phyloP scores from a whole-genome alignment of 805 yeast genomes.

The Wickerhamiella nectarea region DNA sequence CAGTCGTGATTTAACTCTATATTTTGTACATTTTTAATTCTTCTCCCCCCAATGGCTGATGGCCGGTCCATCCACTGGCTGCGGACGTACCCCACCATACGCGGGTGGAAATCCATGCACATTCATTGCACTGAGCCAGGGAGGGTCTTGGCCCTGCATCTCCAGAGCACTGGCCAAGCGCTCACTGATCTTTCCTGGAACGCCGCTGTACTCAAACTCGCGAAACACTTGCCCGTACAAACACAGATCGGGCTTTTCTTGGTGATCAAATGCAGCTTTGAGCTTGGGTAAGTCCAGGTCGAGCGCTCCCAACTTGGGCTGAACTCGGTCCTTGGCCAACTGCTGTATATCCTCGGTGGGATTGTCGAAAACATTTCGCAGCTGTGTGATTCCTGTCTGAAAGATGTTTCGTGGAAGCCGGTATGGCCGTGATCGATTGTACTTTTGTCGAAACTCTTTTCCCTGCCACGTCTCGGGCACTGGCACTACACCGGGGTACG shows the following conservation, averaged over 20 bases:
- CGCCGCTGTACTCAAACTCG: conserved; percentile 31
- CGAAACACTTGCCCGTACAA: conserved; percentile 63
- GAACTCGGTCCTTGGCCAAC: conserved; percentile 67
- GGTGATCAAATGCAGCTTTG: conserved; percentile 73
- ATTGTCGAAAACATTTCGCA: conserved; percentile 48
- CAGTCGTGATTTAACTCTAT: conserved; percentile 7
- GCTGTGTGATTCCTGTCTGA: conserved; percentile 74
- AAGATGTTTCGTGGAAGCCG: conserved; percentile 63
- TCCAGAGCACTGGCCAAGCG: conserved; percentile 59
- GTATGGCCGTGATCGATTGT: conserved; percentile 43
- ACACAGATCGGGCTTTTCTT: conserved; percentile 57
- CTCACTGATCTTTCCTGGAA: conserved; percentile 58
- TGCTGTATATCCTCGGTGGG: conserved; percentile 48
- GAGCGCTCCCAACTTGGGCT: conserved; percentile 72
- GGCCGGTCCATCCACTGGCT: not conserved
- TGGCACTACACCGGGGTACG: conserved; percentile 49
- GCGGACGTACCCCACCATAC: not conserved
- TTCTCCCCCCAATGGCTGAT: conserved; percentile 3
- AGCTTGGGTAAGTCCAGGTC: conserved; percentile 76
- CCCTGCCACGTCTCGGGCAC: conserved; percentile 79
- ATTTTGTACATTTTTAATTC: no score
- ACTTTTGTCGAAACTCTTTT: conserved; percentile 52
- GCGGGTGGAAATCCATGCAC: conserved; percentile 35
- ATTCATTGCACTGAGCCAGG: conserved; percentile 66
- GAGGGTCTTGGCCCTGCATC: conserved; percentile 48